These are phyloP conservation scores for Paraphoma sp. DNA, from an alignment of 2,329 filamentous ascomycete species.

Conservation along the genomic window DNA sequence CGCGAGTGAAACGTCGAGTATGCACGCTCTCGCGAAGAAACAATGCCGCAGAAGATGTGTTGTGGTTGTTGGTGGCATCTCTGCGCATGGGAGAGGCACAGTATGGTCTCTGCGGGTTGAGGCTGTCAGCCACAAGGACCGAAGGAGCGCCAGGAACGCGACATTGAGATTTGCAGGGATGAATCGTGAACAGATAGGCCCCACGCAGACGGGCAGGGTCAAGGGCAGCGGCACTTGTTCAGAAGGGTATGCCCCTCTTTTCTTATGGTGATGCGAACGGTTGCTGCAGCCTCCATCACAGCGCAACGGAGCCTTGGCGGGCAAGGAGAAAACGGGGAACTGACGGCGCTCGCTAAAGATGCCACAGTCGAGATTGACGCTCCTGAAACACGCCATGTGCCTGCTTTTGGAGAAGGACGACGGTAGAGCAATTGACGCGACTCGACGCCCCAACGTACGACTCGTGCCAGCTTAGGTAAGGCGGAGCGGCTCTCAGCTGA, in stretches of 20 bases:
- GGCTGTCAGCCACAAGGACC: not conserved
- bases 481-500: not conserved
- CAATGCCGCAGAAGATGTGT: too few species aligned
- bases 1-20: too few species aligned
- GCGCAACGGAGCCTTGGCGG: slow-evolving; percentile 5
- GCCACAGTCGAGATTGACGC: slow-evolving; percentile 13
- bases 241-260: not conserved
- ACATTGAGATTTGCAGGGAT: not conserved
- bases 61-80: not conserved
- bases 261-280: not conserved
- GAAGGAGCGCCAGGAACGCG: not conserved
- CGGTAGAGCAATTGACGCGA: slow-evolving; percentile 2
- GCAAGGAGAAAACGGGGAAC: slow-evolving; percentile 7
- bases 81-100: not conserved
- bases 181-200: not conserved
- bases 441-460: slow-evolving; percentile 1
- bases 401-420: slow-evolving; percentile 9
- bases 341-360: slow-evolving; percentile 10
- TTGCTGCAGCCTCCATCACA: slow-evolving; percentile 19
- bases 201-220: not conserved
- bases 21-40: too few species aligned
- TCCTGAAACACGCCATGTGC: slow-evolving; percentile 29
- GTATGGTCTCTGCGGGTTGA: not conserved
- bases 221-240: slow-evolving; percentile 1
- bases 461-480: slow-evolving; percentile 1